phyloP scores from a whole-genome alignment of 768 basidiomycete genomes.

The Suillus subalutaceus region DNA sequence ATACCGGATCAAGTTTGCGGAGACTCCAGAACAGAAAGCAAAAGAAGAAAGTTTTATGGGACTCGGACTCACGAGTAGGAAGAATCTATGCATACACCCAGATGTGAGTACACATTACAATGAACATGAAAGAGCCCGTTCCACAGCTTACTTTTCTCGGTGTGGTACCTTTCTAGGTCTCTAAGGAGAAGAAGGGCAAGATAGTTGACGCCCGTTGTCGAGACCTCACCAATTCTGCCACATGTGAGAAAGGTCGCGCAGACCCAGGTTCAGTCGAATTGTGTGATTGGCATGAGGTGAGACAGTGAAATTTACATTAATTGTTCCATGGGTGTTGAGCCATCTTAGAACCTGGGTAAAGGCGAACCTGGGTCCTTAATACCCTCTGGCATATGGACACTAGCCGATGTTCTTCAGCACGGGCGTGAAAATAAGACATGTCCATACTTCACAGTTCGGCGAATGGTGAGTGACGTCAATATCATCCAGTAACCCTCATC shows the following conservation, averaged over 20 bases:
- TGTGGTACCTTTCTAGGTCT: slow-evolving; percentile 56
- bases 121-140: background rate
- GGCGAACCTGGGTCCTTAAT: slow-evolving; percentile 81
- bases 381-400: slow-evolving; percentile 87
- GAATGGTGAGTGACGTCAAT: slow-evolving; percentile 71
- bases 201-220: slow-evolving; percentile 96
- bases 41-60: slow-evolving; percentile 87
- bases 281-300: slow-evolving; percentile 95
- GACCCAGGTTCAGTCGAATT: slow-evolving; percentile 90
- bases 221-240: slow-evolving; percentile 86
- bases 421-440: slow-evolving; percentile 86
- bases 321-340: slow-evolving; percentile 9
- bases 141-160: slow-evolving; percentile 1
- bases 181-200: slow-evolving; percentile 98
- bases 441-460: slow-evolving; percentile 93
- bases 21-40: slow-evolving; percentile 70
- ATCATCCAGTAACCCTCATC: slow-evolving; percentile 11
- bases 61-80: slow-evolving; percentile 90
- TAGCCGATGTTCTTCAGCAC: slow-evolving; percentile 90
- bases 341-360: slow-evolving; percentile 73
- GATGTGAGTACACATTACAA: slow-evolving; percentile 55
- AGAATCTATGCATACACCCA: slow-evolving; percentile 95
- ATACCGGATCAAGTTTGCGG: slow-evolving; percentile 76
- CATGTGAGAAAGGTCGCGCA: slow-evolving; percentile 79
- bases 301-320: slow-evolving; percentile 18